Evolutionary conservation across 805 yeast genomes (phyloP).

Genomic region (Vanderwaltozyma polyspora): DNA sequence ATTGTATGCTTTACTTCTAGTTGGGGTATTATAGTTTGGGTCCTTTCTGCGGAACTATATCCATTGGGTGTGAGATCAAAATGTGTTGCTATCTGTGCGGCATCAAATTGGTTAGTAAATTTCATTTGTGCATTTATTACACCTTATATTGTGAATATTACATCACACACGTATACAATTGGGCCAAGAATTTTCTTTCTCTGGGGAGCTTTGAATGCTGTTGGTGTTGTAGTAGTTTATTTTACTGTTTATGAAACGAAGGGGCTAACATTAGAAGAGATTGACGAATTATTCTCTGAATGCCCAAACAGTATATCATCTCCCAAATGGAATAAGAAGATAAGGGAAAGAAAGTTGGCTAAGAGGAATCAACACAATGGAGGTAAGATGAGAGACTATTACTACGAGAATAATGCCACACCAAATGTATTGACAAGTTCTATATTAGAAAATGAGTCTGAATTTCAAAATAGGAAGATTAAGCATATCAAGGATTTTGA

Average conservation of each 20-base stretch:
- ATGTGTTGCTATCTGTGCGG: conserved; percentile 64
- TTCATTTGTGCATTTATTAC: conserved; percentile 65
- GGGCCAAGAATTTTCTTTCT: conserved; percentile 67
- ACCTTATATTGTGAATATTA: conserved; percentile 45
- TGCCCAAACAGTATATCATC: conserved; percentile 48
- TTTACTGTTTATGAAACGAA: conserved; percentile 68
- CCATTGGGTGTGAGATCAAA: conserved; percentile 66
- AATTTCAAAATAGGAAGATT: too few species aligned
- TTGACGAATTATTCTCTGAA: conserved; percentile 59
- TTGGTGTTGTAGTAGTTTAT: conserved; percentile 51
- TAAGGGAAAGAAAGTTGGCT: conserved; percentile 9
- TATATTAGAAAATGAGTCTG: background rate
- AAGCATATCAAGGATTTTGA: too few species aligned
- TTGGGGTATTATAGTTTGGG: conserved; percentile 83
- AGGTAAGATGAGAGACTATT: background rate
- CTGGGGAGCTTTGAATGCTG: conserved; percentile 63
- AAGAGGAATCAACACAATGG: background rate
- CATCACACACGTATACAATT: conserved; percentile 48
- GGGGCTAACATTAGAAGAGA: conserved; percentile 70
- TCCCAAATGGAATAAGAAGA: conserved; percentile 28
- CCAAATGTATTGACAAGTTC: background rate
- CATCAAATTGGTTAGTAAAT: conserved; percentile 73
- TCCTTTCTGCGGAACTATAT: conserved; percentile 51
- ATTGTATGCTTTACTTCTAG: conserved; percentile 70
- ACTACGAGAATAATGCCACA: background rate